These are phyloP conservation scores for Fusarium kyushuense DNA, from an alignment of 2,329 filamentous ascomycete genomes.

Conservation along the genomic window DNA sequence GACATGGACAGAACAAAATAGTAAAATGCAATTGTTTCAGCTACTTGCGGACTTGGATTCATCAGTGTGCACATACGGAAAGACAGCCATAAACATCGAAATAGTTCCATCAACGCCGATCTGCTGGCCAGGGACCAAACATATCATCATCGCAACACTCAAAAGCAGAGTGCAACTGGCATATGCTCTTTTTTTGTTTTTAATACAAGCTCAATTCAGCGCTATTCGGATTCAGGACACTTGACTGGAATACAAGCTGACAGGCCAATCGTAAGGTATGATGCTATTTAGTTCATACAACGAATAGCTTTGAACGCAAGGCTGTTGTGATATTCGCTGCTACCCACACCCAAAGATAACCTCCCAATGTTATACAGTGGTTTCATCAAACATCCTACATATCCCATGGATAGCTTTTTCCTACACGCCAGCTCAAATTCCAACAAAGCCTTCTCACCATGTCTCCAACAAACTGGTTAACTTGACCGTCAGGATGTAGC, in stretches of 20 bases:
- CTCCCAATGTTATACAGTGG: not conserved
- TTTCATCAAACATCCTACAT: not conserved
- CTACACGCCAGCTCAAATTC: not conserved
- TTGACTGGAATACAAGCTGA: not conserved
- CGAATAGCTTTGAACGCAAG: not conserved
- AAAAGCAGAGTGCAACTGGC: not conserved
- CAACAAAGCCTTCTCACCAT: not conserved
- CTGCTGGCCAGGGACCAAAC: not conserved
- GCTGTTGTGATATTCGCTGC: not conserved
- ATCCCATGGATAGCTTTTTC: not conserved
- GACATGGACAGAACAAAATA: not conserved
- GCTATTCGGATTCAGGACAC: not conserved
- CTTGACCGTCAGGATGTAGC: not conserved
- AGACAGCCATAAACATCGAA: not conserved
- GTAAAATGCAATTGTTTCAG: not conserved
- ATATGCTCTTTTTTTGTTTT: not conserved
- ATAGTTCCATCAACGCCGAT: not conserved
- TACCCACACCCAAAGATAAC: not conserved
- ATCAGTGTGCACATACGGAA: not conserved
- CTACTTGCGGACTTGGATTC: not conserved
- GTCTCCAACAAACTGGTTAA: not conserved
- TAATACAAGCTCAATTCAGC: not conserved
- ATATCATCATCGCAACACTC: not conserved
- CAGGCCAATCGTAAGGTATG: not conserved
- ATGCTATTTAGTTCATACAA: not conserved